Evolutionary conservation across 2,329 filamentous ascomycete species (phyloP), one percentile per base, ranked within the genome.

Genomic region (Dothistroma septosporum): DNA sequence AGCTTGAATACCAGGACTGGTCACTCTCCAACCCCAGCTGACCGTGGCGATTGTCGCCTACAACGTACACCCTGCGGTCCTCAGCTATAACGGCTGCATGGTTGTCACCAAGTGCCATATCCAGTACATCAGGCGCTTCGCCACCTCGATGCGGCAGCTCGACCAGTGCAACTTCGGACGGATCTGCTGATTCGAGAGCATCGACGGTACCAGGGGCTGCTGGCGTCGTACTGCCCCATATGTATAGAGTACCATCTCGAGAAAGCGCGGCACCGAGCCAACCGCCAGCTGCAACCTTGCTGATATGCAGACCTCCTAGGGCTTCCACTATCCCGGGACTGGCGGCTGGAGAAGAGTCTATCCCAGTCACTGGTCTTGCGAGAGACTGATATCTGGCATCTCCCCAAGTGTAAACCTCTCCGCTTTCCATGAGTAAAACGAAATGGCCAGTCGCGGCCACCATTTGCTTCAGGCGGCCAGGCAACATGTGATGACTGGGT

Each of bases 361-460:
- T 61, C 2, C 70, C 65, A 7, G 75, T 72, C 4, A 78, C 69
- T 2, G 80, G 75, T 19, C 86, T 79, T 5, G 83, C 85, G 0
- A 89, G 79, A 58, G 82, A 84, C 37, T 63, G 79, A 75, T 84
- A 87, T 16, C 87, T 81, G 52, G 79, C 74, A 66, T 89, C 86
- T 8, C 87, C 87, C 77, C 77, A 78, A 32, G 73, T 77, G 61
- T 72, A 76, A 5, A 79, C 75, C 22, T 72, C 68, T 4, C 76
- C 76, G 5, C 61, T 64, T 16, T 70, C 66, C 54, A 73, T 73
- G 19, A 79, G 68, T 37, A 74, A 67, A 10, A 73, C 69, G 66
- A 80, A 79, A 6, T 66, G 71, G 2, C 73, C 76, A n/a, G 69
- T 69, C 55, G 74, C 75, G 0, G 76, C 76, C 11, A 73, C 62